phyloP scores from a whole-genome alignment of 73 alveolate species.

The Effrenium voratum region DNA sequence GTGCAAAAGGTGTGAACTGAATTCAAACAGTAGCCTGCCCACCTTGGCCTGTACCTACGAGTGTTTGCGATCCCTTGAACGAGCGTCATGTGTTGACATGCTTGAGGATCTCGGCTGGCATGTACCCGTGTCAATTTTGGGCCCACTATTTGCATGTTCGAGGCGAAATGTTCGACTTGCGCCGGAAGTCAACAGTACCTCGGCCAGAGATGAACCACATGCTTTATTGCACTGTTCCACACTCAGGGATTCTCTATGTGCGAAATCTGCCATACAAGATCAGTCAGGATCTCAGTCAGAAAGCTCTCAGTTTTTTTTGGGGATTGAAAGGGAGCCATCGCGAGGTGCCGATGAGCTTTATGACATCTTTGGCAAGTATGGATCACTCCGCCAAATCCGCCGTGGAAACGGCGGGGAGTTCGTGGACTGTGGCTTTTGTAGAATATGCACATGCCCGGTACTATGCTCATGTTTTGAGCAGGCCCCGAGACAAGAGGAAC shows the following conservation, averaged over 20 bases:
- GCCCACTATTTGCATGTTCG: neutral
- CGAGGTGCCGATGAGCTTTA: constrained; percentile 98
- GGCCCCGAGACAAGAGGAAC: constrained; percentile 98
- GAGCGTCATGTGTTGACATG: too few relatives aligned
- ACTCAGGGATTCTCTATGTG: constrained; percentile 95
- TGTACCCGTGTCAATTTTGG: too few relatives aligned
- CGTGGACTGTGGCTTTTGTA: neutral
- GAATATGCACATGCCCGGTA: neutral
- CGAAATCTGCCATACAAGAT: constrained; percentile 99
- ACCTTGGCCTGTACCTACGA: too few relatives aligned
- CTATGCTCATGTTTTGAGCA: neutral
- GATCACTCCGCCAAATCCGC: constrained; percentile 99
- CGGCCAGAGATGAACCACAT: constrained; percentile 2
- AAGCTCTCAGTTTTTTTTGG: neutral
- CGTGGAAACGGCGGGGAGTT: constrained; percentile 83
- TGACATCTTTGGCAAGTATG: constrained; percentile 99
- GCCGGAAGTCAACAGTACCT: constrained; percentile 97
- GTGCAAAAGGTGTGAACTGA: too few relatives aligned
- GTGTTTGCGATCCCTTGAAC: too few relatives aligned
- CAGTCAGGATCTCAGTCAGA: constrained; percentile 82
- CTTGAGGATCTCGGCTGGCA: too few relatives aligned
- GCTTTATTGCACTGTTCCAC: too few relatives aligned
- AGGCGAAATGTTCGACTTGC: constrained; percentile 96
- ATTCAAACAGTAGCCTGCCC: too few relatives aligned
- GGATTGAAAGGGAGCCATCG: neutral